Evolutionary conservation across 2,329 filamentous ascomycete genomes (phyloP).

Genomic region (Fusarium clavum): DNA sequence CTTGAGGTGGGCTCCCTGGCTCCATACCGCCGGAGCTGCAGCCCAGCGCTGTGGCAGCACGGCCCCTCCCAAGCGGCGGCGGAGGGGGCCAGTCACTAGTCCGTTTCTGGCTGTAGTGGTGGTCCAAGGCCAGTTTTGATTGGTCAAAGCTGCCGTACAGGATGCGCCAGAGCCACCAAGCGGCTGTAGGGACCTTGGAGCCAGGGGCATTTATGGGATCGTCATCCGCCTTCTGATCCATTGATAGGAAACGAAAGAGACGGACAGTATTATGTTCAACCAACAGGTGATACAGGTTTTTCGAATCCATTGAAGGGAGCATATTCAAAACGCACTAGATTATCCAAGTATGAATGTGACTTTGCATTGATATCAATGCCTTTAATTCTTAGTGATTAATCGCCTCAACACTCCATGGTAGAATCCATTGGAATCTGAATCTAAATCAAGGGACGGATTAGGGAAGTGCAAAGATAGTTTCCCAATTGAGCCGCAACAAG

Average conservation of each 20-base stretch:
- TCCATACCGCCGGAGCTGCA: slow-evolving; percentile 31
- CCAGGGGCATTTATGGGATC: slow-evolving; percentile 17
- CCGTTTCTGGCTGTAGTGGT: slow-evolving; percentile 3
- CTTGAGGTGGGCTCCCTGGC: slow-evolving; percentile 5
- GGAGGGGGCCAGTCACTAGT: slow-evolving; percentile 22
- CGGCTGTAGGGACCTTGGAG: slow-evolving; percentile 29
- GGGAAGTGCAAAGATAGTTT: slow-evolving; percentile 27
- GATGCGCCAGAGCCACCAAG: slow-evolving; percentile 36
- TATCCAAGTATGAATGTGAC: background rate
- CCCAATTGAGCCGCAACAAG: slow-evolving; percentile 31
- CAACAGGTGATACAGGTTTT: background rate
- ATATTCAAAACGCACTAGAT: background rate
- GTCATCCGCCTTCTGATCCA: slow-evolving; percentile 7
- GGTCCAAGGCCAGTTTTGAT: background rate
- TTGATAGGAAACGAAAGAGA: background rate
- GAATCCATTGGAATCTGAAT: background rate
- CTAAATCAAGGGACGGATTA: background rate
- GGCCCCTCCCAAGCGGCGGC: slow-evolving; percentile 38
- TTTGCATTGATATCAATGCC: background rate
- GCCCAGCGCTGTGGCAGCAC: slow-evolving; percentile 20
- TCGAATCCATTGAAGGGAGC: slow-evolving; percentile 1
- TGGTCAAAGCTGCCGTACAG: slow-evolving; percentile 26
- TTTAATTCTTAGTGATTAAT: background rate
- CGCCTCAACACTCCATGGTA: background rate
- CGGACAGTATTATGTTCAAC: background rate